Conservation (phyloP, 257 asterid species). For the Gentiana dahurica region DNA sequence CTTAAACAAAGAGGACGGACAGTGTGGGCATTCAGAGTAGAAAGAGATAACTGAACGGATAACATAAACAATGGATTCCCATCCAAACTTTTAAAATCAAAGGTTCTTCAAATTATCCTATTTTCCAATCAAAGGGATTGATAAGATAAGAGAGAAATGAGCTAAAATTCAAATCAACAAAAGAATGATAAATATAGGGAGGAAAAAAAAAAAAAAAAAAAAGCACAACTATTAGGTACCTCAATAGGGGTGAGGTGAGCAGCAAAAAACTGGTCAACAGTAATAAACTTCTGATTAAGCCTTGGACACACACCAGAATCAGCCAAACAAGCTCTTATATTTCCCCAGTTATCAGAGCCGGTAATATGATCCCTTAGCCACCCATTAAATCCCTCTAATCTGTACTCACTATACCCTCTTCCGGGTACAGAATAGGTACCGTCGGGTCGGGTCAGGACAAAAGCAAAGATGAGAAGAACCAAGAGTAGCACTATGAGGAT, state of each 20-base stretch:
- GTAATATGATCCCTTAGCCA: slow-evolving; percentile 78
- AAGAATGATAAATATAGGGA: too few species aligned
- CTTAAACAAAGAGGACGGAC: too few species aligned
- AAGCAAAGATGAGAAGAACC: slow-evolving; percentile 60
- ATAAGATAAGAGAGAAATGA: too few species aligned
- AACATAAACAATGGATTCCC: too few species aligned
- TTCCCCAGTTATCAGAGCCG: slow-evolving; percentile 48
- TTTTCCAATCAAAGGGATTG: too few species aligned
- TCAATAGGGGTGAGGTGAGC: slow-evolving; percentile 76
- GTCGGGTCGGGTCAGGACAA: slow-evolving; percentile 64
- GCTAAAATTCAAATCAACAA: too few species aligned
- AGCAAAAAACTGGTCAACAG: slow-evolving; percentile 63
- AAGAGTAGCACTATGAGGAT: slow-evolving; percentile 70
- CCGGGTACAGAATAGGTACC: slow-evolving; percentile 63
- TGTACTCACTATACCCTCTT: slow-evolving; percentile 44
- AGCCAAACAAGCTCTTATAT: slow-evolving; percentile 80
- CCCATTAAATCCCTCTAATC: slow-evolving; percentile 56
- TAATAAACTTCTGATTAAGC: slow-evolving; percentile 29
- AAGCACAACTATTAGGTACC: slow-evolving; percentile 21
- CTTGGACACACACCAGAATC: slow-evolving; percentile 53
- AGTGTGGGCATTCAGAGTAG: too few species aligned
- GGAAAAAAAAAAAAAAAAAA: background rate
- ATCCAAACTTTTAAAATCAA: background rate
- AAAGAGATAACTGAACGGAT: too few species aligned
- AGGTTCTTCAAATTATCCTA: background rate